Evolutionary conservation across 1,139 yeast genomes (phyloP).

Genomic region (Blastobotrys elegans): DNA sequence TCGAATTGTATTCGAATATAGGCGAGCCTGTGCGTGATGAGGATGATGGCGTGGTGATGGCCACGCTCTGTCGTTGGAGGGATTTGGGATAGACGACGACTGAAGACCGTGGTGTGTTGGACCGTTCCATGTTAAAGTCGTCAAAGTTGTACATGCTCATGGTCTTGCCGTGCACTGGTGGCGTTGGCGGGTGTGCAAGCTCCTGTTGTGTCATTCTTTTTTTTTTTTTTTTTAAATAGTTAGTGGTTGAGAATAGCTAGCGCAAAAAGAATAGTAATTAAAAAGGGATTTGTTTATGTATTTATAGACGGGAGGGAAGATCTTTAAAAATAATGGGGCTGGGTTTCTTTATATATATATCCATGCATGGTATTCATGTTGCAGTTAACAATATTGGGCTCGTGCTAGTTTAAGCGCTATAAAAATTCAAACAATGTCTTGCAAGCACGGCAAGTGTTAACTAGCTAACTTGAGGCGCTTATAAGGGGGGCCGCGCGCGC

Average conservation of each 20-base stretch:
- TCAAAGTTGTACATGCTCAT: constrained; percentile 5
- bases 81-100: background rate
- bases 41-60: background rate
- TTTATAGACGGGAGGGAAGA: background rate
- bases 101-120: background rate
- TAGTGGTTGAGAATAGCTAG: background rate
- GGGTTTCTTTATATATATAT: no score
- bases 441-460: no score
- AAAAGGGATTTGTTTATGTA: background rate
- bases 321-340: background rate
- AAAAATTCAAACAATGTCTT: no score
- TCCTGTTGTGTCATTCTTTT: background rate
- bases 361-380: no score
- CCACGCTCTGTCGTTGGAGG: constrained; percentile 5
- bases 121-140: no score
- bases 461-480: no score
- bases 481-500: no score
- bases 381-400: no score
- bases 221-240: background rate
- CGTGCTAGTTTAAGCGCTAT: no score
- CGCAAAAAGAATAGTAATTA: background rate
- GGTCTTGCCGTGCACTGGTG: background rate
- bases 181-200: background rate
- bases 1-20: background rate
- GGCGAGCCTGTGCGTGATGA: constrained; percentile 4